These are phyloP conservation scores for Epichloe hybrida DNA, from an alignment of 2,329 filamentous ascomycete genomes.

Conservation along the genomic window DNA sequence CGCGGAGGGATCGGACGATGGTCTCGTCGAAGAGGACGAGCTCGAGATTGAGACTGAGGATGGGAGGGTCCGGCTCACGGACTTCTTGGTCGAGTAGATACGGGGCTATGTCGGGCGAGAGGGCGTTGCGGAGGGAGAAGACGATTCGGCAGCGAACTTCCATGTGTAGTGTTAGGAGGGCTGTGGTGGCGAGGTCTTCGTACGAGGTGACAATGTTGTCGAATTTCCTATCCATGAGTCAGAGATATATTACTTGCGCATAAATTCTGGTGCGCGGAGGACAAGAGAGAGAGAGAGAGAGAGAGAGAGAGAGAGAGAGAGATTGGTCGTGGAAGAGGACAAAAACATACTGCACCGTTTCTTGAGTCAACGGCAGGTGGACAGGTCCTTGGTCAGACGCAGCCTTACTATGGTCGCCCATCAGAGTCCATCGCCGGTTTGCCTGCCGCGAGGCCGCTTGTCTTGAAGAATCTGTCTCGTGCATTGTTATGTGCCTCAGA, in stretches of 20 bases:
- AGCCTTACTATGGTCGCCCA: slow-evolving; percentile 48
- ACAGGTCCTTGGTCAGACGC: slow-evolving; percentile 52
- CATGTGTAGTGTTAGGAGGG: slow-evolving; percentile 75
- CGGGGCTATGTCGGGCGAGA: slow-evolving; percentile 46
- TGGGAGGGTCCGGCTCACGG: slow-evolving; percentile 62
- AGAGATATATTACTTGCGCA: slow-evolving; percentile 6
- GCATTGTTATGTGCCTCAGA: slow-evolving; percentile 67
- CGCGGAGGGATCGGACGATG: slow-evolving; percentile 56
- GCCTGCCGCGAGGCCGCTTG: slow-evolving; percentile 41
- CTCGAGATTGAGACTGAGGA: slow-evolving; percentile 72
- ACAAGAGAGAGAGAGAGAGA: neutral
- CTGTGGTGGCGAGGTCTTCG: slow-evolving; percentile 62
- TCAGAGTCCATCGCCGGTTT: slow-evolving; percentile 70
- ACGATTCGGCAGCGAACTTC: slow-evolving; percentile 79
- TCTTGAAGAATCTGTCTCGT: slow-evolving; percentile 52
- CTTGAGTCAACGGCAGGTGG: slow-evolving; percentile 75
- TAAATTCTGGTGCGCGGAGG: no score
- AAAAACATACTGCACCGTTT: slow-evolving; percentile 59
- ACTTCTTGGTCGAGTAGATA: slow-evolving; percentile 59
- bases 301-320: neutral
- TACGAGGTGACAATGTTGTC: slow-evolving; percentile 77
- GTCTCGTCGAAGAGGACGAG: slow-evolving; percentile 83
- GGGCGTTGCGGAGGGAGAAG: slow-evolving; percentile 55
- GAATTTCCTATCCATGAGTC: slow-evolving; percentile 47
- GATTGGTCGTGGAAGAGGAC: neutral